Base-by-base conservation (phyloP, 495 filamentous ascomycete species). In the Neurospora sp. region DNA sequence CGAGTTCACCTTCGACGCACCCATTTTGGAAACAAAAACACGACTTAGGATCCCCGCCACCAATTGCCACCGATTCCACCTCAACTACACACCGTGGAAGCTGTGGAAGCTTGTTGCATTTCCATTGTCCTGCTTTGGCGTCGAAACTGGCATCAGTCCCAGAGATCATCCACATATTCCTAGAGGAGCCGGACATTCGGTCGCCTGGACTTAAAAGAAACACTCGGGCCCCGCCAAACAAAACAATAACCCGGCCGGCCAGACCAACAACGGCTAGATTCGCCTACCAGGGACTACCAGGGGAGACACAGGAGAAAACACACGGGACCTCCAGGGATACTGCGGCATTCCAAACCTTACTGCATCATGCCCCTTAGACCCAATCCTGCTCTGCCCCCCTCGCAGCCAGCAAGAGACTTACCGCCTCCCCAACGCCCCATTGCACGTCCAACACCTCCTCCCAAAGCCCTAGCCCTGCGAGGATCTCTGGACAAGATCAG, bases 401-500 rank as follows among this genome's bases (percentile, higher is more conserved):
- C 53, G 53, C 53, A 65, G 53, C 53, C 53, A 65, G 53, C 53
- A 65, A 65, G 53, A 65, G 53, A 65, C 53, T 65, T 65, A 65
- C 53, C 53, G 53, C 53, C 53, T 65, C 53, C 53, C 53, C 22
- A 35, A 35, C 53, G 53, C 53, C 27, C 53, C 27, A 65, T 35
- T 65, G 53, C 35, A 65, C 53, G 53, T 65, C 53, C 53, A 65
- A 65, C 14, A 35, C 53, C 53, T 65, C 53, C 70, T 68, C 70
- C 70, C 42, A 71, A 71, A 70, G 69, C 70, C n/a, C 68, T 70
- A 53, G 73, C 73, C 41, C 65, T 76, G 48, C 77, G 74, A 74
- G 71, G 70, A 75, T 76, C 74, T 17, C 72, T 74, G 68, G 74
- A 70, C 73, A 77, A 75, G 59, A 71, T 59, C 40, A 37, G 73